Conservation (phyloP, 164 flowering plant genomes). For the Aristolochia contorta region DNA sequence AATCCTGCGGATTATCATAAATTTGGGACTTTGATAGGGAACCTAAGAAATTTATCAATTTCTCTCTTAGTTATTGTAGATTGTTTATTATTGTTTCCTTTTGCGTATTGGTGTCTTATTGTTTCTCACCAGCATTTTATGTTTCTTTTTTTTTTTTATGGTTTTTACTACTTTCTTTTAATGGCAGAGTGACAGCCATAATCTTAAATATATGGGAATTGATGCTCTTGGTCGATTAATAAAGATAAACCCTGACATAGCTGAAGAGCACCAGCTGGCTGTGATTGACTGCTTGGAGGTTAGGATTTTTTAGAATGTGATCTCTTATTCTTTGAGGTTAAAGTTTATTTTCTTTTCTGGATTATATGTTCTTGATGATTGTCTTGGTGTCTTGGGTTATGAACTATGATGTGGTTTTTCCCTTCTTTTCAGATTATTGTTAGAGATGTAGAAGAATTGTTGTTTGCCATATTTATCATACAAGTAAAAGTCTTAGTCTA, state of each 20-base stretch:
- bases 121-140: not conserved
- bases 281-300: slow-evolving; percentile 99
- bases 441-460: too few relatives aligned
- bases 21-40: too few relatives aligned
- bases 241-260: slow-evolving; percentile 86
- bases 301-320: slow-evolving; percentile 10
- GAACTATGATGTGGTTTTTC: too few relatives aligned
- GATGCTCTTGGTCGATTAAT: slow-evolving; percentile 90
- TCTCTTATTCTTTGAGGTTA: not conserved
- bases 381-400: not conserved
- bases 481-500: not conserved
- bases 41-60: not conserved
- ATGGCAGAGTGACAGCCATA: slow-evolving; percentile 87
- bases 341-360: not conserved
- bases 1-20: too few relatives aligned
- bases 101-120: not conserved
- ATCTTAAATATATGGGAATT: slow-evolving; percentile 92
- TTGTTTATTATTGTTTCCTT: not conserved
- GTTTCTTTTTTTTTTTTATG: not conserved
- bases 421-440: too few relatives aligned
- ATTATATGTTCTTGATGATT: not conserved
- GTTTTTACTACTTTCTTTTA: not conserved
- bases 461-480: not conserved
- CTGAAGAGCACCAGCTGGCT: slow-evolving; percentile 96
- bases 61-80: not conserved